Evolutionary conservation across 164 flowering plant genomes (phyloP).

Genomic region (Chimonanthus salicifolius): DNA sequence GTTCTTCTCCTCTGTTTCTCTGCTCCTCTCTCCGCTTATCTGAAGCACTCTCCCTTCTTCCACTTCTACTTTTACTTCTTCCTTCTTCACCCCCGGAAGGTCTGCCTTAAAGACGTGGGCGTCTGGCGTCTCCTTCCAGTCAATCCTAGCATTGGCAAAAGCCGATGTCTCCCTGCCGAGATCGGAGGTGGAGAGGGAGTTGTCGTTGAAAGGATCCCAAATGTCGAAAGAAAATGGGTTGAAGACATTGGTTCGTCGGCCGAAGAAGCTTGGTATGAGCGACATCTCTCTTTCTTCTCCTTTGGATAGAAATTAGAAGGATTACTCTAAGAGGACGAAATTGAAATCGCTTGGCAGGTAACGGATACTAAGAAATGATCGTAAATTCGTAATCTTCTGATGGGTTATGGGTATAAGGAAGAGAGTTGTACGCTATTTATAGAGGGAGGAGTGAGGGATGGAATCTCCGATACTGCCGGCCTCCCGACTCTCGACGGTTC

Average conservation of each 20-base stretch:
- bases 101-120: conserved; percentile 40
- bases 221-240: conserved; percentile 12
- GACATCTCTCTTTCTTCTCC: neutral
- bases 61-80: conserved; percentile 35
- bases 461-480: neutral
- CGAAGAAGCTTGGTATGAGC: conserved; percentile 11
- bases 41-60: conserved; percentile 34
- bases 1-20: conserved; percentile 30
- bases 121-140: conserved; percentile 40
- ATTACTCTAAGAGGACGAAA: no score
- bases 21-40: conserved; percentile 33
- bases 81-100: conserved; percentile 36
- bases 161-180: conserved; percentile 15
- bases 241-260: conserved; percentile 8
- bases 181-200: neutral
- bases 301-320: neutral
- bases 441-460: neutral
- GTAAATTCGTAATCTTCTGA: neutral
- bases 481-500: neutral
- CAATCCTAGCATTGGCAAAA: conserved; percentile 20
- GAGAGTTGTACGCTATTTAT: neutral
- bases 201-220: conserved; percentile 10
- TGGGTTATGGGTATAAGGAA: neutral
- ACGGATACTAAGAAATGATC: neutral
- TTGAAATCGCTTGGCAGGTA: neutral